Conservation (phyloP, 371 early-diverging fungal species). For the Mucor mucedo region DNA sequence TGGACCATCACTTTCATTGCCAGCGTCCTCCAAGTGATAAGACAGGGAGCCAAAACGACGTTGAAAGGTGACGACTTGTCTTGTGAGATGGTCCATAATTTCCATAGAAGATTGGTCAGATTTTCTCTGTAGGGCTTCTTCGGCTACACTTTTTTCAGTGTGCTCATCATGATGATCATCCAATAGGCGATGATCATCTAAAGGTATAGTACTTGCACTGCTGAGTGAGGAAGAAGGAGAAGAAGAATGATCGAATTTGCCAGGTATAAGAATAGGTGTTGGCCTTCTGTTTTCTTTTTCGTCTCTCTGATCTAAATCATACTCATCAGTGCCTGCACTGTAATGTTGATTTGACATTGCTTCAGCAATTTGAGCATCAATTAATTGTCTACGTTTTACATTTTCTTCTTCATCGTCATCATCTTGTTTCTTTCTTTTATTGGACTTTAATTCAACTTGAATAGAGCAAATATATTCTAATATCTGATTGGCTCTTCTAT, state of each 20-base stretch:
- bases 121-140: constrained; percentile 32
- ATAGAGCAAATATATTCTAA: constrained; percentile 61
- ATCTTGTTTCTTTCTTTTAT: constrained; percentile 12
- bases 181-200: constrained; percentile 18
- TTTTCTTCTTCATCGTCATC: constrained; percentile 23
- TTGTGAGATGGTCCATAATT: constrained; percentile 48
- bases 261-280: constrained; percentile 40
- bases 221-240: constrained; percentile 35
- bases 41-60: constrained; percentile 37
- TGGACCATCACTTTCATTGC: constrained; percentile 10
- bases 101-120: constrained; percentile 42
- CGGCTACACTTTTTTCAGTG: constrained; percentile 36
- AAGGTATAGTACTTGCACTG: constrained; percentile 38
- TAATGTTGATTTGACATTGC: constrained; percentile 14
- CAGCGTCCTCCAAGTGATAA: neutral
- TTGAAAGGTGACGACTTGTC: constrained; percentile 49
- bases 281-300: constrained; percentile 22
- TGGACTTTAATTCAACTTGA: constrained; percentile 53
- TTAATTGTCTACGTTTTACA: constrained; percentile 8
- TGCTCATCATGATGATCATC: neutral
- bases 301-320: constrained; percentile 1
- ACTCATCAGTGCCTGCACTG: constrained; percentile 7
- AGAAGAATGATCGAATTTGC: constrained; percentile 24
- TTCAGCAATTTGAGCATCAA: constrained; percentile 27
- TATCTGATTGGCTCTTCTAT: constrained; percentile 58